Conservation (phyloP, 768 basidiomycete genomes). For the Leucosporidium scottii region DNA sequence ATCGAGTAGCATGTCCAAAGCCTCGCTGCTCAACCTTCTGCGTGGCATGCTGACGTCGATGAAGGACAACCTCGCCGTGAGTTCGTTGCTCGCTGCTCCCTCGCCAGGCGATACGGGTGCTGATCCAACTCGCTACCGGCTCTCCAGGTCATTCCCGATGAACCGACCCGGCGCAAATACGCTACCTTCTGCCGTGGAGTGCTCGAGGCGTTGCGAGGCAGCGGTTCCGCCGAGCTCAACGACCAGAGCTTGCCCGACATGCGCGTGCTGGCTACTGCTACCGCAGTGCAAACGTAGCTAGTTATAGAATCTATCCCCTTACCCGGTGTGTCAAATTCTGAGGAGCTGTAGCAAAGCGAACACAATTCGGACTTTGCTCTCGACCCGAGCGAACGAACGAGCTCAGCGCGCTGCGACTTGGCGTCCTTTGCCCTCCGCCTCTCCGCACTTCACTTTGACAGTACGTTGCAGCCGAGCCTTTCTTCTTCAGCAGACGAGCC, state of each 20-base stretch:
- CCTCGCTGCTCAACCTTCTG: background rate
- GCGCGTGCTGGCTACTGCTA: background rate
- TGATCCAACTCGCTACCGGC: too few species aligned
- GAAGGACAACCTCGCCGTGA: slow-evolving; percentile 21
- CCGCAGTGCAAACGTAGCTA: background rate
- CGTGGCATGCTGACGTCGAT: slow-evolving; percentile 23
- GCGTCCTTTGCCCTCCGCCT: too few species aligned
- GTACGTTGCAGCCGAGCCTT: too few species aligned
- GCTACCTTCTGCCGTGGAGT: slow-evolving; percentile 3
- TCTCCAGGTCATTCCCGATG: slow-evolving; percentile 6
- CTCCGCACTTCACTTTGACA: too few species aligned
- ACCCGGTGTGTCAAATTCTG: too few species aligned
- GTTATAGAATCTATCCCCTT: too few species aligned
- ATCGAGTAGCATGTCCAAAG: too few species aligned
- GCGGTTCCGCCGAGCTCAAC: slow-evolving; percentile 7
- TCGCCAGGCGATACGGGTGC: background rate
- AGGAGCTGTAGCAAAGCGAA: too few species aligned
- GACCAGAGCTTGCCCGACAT: slow-evolving; percentile 17
- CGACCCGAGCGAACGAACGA: too few species aligned
- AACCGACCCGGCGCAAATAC: background rate
- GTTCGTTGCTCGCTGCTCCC: background rate
- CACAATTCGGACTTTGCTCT: too few species aligned
- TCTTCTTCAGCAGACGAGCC: too few species aligned
- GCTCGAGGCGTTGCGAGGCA: background rate
- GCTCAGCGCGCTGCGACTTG: too few species aligned